Percentiles rank a stretch among this genome's conserved stretches.
phyloP scores from a whole-genome alignment of 2,329 filamentous ascomycete species.

The Sclerotinia spermophila region DNA sequence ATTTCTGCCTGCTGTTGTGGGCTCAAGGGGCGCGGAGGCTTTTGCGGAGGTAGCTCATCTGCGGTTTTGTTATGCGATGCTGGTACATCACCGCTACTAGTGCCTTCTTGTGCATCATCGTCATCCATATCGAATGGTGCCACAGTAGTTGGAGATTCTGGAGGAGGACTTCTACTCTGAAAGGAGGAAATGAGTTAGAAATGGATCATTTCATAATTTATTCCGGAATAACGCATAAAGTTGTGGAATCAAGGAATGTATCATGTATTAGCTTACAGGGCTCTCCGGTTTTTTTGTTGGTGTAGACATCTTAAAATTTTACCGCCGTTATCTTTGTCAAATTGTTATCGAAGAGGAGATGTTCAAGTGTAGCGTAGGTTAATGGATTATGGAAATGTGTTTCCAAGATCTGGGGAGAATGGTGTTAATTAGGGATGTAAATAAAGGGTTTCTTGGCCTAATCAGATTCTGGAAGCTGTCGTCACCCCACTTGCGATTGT shows the following conservation, averaged over 20 bases:
- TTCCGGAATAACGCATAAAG: conserved; percentile 15
- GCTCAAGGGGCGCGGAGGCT: conserved; percentile 79
- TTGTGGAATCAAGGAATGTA: conserved; percentile 7
- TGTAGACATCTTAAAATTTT: conserved; percentile 19
- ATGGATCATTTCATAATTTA: conserved; percentile 2
- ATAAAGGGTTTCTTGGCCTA: not conserved
- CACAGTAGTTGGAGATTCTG: conserved; percentile 64
- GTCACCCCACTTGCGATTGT: conserved; percentile 9
- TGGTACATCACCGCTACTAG: conserved; percentile 46
- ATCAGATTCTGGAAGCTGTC: conserved; percentile 4
- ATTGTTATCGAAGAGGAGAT: not conserved
- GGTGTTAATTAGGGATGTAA: conserved; percentile 6
- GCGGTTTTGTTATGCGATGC: conserved; percentile 42
- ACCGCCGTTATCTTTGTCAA: not conserved
- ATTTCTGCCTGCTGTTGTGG: conserved; percentile 81
- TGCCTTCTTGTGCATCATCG: conserved; percentile 62
- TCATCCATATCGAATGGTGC: conserved; percentile 66
- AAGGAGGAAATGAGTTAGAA: conserved; percentile 1
- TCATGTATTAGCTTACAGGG: conserved; percentile 12
- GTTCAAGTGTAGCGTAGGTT: not conserved
- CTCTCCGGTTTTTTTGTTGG: conserved; percentile 20
- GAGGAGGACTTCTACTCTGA: conserved; percentile 13
- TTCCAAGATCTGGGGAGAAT: not conserved
- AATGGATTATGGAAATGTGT: not conserved
- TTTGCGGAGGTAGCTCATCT: conserved; percentile 56